Percentiles rank a stretch among this genome's conserved stretches.
Evolutionary conservation across 768 basidiomycete species (phyloP).

Genomic region (Boletus rubroflammeus): DNA sequence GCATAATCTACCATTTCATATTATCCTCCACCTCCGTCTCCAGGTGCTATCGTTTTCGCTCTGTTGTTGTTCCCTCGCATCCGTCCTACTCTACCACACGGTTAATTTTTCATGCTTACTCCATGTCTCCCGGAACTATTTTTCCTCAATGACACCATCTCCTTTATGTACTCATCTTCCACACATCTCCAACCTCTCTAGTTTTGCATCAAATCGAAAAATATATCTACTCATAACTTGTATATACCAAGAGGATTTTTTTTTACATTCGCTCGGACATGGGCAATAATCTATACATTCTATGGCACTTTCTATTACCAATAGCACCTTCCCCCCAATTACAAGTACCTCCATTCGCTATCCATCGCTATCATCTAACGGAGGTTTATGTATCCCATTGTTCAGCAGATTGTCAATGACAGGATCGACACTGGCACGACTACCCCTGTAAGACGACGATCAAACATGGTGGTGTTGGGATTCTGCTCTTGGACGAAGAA

Average conservation of each 20-base stretch:
- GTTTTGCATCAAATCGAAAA: conserved; percentile 20
- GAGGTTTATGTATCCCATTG: conserved; percentile 58
- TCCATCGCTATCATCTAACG: conserved; percentile 33
- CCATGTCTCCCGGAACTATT: conserved; percentile 14
- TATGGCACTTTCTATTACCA: conserved; percentile 24
- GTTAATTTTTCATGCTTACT: conserved; percentile 16
- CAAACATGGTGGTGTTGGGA: neutral
- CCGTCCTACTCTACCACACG: conserved; percentile 23
- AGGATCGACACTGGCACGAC: conserved; percentile 41
- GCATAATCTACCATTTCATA: conserved; percentile 15
- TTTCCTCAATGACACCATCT: conserved; percentile 21
- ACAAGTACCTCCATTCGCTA: conserved; percentile 9
- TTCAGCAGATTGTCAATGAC: conserved; percentile 47
- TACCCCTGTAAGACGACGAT: conserved; percentile 39
- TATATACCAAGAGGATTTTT: conserved; percentile 24
- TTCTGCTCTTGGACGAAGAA: neutral
- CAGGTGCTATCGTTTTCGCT: conserved; percentile 18
- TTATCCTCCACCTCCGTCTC: conserved; percentile 2
- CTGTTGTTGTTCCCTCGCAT: conserved; percentile 20
- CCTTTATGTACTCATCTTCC: conserved; percentile 23
- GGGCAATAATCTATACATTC: conserved; percentile 30
- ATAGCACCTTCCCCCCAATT: conserved; percentile 6
- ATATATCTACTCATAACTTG: conserved; percentile 22
- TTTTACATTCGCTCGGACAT: conserved; percentile 19
- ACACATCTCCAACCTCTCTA: conserved; percentile 12